phyloP scores from a whole-genome alignment of 768 basidiomycete species.

The Boletus coccyginus region DNA sequence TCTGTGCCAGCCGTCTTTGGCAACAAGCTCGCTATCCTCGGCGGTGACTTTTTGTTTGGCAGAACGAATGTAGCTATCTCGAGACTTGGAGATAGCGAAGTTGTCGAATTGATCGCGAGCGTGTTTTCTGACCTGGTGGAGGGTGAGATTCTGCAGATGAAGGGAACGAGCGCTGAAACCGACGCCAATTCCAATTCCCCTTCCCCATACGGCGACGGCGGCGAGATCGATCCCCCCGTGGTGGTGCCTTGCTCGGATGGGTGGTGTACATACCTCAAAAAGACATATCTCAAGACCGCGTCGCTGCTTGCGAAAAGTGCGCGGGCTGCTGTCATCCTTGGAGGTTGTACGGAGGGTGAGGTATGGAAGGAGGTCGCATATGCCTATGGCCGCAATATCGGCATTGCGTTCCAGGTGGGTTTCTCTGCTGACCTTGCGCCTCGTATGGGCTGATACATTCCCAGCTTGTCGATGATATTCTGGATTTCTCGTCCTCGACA shows the following conservation, averaged over 20 bases:
- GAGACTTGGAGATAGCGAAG: constrained; percentile 81
- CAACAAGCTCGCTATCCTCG: constrained; percentile 92
- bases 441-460: not conserved
- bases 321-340: constrained; percentile 82
- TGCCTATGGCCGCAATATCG: constrained; percentile 85
- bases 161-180: constrained; percentile 8
- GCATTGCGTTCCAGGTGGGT: constrained; percentile 90
- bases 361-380: constrained; percentile 88
- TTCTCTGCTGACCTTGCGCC: no score
- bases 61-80: constrained; percentile 86
- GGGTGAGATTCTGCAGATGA: constrained; percentile 86
- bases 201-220: no score
- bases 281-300: constrained; percentile 92
- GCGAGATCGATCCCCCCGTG: constrained; percentile 24
- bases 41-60: constrained; percentile 93
- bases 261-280: constrained; percentile 82
- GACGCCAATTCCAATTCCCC: not conserved
- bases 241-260: constrained; percentile 45
- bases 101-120: constrained; percentile 88
- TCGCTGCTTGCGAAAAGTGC: constrained; percentile 88
- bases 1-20: constrained; percentile 77
- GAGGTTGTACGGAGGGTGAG: constrained; percentile 75
- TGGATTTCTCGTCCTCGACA: constrained; percentile 84
- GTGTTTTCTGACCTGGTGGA: constrained; percentile 95
- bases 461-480: constrained; percentile 91